phyloP scores from a whole-genome alignment of 495 filamentous ascomycete species.

The Aspergillus leporis region DNA sequence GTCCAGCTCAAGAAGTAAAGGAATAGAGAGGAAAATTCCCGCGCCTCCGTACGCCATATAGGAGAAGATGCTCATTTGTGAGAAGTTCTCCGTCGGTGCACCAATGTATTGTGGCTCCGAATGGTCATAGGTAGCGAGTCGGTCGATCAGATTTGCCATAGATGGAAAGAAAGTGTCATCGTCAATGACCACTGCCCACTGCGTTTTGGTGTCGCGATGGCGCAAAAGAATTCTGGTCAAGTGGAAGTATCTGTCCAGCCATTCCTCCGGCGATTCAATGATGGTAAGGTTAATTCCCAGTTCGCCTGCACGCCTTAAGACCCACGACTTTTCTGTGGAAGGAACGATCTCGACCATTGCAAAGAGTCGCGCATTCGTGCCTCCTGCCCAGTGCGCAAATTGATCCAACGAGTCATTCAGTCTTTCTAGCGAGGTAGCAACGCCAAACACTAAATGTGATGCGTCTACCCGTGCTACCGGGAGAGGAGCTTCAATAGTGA shows the following conservation, averaged over 20 bases:
- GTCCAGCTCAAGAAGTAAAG: slow-evolving; percentile 42
- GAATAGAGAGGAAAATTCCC: slow-evolving; percentile 57
- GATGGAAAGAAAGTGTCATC: slow-evolving; percentile 70
- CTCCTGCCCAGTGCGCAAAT: slow-evolving; percentile 62
- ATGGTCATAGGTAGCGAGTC: slow-evolving; percentile 46
- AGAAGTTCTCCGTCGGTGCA: slow-evolving; percentile 52
- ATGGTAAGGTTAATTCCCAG: slow-evolving; percentile 53
- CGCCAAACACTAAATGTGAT: slow-evolving; percentile 58
- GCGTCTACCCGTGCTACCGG: slow-evolving; percentile 36
- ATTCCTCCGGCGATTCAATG: slow-evolving; percentile 40
- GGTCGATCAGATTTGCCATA: slow-evolving; percentile 46
- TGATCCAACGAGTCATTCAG: slow-evolving; percentile 56
- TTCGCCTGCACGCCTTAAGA: slow-evolving; percentile 35
- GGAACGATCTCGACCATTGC: slow-evolving; percentile 42
- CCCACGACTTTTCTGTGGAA: slow-evolving; percentile 5
- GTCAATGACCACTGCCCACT: slow-evolving; percentile 64
- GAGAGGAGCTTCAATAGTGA: slow-evolving; percentile 18
- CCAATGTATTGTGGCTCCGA: slow-evolving; percentile 54
- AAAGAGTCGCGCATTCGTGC: slow-evolving; percentile 54
- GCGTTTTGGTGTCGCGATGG: slow-evolving; percentile 28
- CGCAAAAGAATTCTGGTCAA: slow-evolving; percentile 39
- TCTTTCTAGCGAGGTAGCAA: slow-evolving; percentile 57
- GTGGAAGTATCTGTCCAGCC: slow-evolving; percentile 58
- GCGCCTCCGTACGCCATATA: slow-evolving; percentile 59
- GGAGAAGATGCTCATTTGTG: slow-evolving; percentile 43